Conservation (phyloP, 2,329 filamentous ascomycete species). For the Coniochaeta prunicola region DNA sequence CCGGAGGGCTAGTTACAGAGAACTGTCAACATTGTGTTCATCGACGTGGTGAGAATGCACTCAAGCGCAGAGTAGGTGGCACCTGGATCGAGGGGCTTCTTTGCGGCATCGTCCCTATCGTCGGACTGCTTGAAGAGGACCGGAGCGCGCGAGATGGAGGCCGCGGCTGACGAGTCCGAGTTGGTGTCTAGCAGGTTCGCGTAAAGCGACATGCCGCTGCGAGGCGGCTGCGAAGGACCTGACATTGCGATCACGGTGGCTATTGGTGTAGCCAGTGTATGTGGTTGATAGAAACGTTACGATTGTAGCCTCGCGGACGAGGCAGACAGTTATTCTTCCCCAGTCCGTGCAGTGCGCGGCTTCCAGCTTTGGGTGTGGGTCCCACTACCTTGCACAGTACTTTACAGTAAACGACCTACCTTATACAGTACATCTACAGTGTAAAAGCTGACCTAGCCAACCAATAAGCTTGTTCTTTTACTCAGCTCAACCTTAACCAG, state of each 20-base stretch:
- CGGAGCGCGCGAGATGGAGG: slow-evolving; percentile 72
- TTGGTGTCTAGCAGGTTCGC: slow-evolving; percentile 70
- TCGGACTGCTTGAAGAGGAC: slow-evolving; percentile 59
- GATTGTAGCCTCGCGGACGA: neutral
- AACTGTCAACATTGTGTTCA: slow-evolving; percentile 13
- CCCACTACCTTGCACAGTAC: too few relatives aligned
- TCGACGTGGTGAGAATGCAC: neutral
- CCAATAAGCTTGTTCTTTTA: neutral
- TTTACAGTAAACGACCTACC: too few relatives aligned
- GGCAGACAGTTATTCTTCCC: neutral
- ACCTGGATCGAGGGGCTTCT: slow-evolving; percentile 48
- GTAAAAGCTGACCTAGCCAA: neutral
- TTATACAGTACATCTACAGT: neutral
- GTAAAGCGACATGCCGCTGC: slow-evolving; percentile 62
- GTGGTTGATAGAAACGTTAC: neutral
- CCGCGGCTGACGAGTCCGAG: slow-evolving; percentile 25
- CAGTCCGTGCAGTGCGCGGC: too few relatives aligned
- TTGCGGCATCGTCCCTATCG: slow-evolving; percentile 43
- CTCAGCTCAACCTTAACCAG: neutral
- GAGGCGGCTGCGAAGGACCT: slow-evolving; percentile 9
- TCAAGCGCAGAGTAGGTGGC: slow-evolving; percentile 1
- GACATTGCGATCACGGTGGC: slow-evolving; percentile 4
- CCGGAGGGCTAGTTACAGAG: slow-evolving; percentile 51
- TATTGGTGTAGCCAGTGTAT: neutral
- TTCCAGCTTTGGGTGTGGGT: neutral